Evolutionary conservation across 2,329 filamentous ascomycete genomes (phyloP).

Genomic region (Dactylellina haptotyla): DNA sequence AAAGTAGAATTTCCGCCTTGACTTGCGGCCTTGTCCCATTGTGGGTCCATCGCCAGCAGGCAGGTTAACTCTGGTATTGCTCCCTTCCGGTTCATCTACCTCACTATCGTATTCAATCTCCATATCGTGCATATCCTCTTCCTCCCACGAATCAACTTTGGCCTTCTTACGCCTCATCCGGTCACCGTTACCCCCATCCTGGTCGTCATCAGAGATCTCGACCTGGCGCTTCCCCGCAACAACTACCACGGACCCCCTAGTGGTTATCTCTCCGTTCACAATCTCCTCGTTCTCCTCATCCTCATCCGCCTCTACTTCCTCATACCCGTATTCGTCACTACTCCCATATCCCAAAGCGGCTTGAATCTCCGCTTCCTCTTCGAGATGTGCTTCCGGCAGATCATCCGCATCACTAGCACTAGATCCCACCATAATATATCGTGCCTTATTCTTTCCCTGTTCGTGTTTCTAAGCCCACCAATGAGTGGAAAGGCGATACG

Average conservation of each 20-base stretch:
- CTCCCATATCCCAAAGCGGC: neutral
- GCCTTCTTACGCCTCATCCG: constrained; percentile 21
- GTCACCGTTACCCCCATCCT: neutral
- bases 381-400: neutral
- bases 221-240: constrained; percentile 41
- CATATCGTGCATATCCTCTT: constrained; percentile 1
- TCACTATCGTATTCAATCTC: constrained; percentile 17
- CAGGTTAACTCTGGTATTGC: too few species aligned
- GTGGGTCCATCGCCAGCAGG: constrained; percentile 17
- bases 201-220: constrained; percentile 10
- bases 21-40: neutral
- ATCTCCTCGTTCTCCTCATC: neutral
- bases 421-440: neutral
- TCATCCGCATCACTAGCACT: constrained; percentile 15
- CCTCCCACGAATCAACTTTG: neutral
- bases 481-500: neutral
- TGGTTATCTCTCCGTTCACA: neutral
- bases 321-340: constrained; percentile 11
- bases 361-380: constrained; percentile 6
- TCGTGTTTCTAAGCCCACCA: too few species aligned
- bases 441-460: too few species aligned
- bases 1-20: constrained; percentile 39
- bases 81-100: neutral
- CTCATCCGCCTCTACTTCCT: constrained; percentile 10
- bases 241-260: constrained; percentile 14